A percentile compares a stretch with the other conserved stretches of the same genome.
Evolutionary conservation across 306 rosid species (phyloP).

Genomic region (Quercus engelmannii): DNA sequence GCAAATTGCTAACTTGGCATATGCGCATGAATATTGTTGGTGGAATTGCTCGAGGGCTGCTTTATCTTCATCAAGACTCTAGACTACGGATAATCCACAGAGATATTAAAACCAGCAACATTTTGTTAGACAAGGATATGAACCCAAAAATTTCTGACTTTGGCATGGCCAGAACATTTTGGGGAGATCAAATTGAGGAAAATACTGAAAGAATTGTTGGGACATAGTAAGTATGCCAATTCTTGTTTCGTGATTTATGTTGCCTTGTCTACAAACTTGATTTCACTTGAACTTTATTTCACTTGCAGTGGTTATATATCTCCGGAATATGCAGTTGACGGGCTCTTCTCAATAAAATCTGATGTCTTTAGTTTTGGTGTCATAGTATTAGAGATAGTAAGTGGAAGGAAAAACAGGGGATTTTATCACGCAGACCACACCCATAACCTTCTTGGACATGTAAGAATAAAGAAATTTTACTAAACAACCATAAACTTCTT

Average conservation of each 20-base stretch:
- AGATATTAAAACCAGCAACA: constrained; percentile 51
- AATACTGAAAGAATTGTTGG: constrained; percentile 46
- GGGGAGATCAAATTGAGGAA: constrained; percentile 39
- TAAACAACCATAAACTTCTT: constrained; percentile 31
- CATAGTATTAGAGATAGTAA: constrained; percentile 39
- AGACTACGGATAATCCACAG: constrained; percentile 30
- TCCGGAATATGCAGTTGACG: constrained; percentile 37
- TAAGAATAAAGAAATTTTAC: constrained; percentile 9
- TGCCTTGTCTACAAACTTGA: background rate
- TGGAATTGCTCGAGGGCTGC: constrained; percentile 25
- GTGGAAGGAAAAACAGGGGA: constrained; percentile 45
- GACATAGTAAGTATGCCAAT: constrained; percentile 39
- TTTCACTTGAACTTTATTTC: background rate
- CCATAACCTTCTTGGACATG: constrained; percentile 49
- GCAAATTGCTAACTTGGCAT: constrained; percentile 12
- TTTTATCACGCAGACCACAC: constrained; percentile 23
- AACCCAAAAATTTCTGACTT: constrained; percentile 61
- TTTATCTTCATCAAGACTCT: constrained; percentile 27
- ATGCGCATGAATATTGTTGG: constrained; percentile 17
- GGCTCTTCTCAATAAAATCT: constrained; percentile 34
- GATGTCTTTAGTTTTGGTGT: constrained; percentile 50
- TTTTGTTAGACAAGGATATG: constrained; percentile 45
- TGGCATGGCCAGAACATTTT: constrained; percentile 46
- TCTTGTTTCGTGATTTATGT: background rate
- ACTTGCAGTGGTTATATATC: constrained; percentile 49